A percentile compares a stretch with the other conserved stretches of the same genome.
Evolutionary conservation across 2,329 filamentous ascomycete genomes (phyloP).

Genomic region (Hymenoscyphus infarciens): DNA sequence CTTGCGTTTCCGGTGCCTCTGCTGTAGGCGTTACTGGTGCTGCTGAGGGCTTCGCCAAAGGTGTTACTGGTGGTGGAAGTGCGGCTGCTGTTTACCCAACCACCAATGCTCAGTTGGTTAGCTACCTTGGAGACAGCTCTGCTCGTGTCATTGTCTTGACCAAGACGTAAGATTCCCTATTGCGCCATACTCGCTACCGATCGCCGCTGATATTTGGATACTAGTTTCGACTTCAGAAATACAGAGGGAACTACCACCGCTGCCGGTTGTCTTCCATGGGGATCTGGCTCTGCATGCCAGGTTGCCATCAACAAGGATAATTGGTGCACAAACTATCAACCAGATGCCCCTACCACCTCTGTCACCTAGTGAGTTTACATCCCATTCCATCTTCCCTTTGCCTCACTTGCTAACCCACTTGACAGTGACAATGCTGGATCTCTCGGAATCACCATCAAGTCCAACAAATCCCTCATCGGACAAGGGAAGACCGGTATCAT

Average conservation of each 20-base stretch:
- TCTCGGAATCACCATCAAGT: conserved; percentile 26
- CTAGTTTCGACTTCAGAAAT: conserved; percentile 48
- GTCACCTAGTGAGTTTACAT: conserved; percentile 3
- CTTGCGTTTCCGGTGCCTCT: neutral
- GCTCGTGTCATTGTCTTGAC: conserved; percentile 51
- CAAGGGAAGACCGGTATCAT: conserved; percentile 29
- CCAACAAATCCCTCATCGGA: conserved; percentile 31
- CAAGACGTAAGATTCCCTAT: conserved; percentile 34
- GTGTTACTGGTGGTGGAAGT: conserved; percentile 57
- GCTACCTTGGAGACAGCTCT: conserved; percentile 33
- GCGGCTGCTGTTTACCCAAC: conserved; percentile 52
- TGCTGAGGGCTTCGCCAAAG: conserved; percentile 47
- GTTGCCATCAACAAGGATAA: conserved; percentile 50
- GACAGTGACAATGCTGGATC: conserved; percentile 26
- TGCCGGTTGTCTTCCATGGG: conserved; percentile 34
- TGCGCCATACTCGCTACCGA: neutral
- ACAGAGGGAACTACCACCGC: conserved; percentile 38
- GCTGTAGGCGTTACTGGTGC: conserved; percentile 15
- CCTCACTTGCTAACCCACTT: neutral
- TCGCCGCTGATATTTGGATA: neutral
- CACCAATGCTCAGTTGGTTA: conserved; percentile 52
- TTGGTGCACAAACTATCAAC: conserved; percentile 38
- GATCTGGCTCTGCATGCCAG: conserved; percentile 38
- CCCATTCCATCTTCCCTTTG: too few relatives aligned
- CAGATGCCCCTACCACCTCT: conserved; percentile 14